Evolutionary conservation across 148 eudicot genomes (phyloP), one percentile per base, ranked within the genome.

Genomic region (Amaranthus palmeri): DNA sequence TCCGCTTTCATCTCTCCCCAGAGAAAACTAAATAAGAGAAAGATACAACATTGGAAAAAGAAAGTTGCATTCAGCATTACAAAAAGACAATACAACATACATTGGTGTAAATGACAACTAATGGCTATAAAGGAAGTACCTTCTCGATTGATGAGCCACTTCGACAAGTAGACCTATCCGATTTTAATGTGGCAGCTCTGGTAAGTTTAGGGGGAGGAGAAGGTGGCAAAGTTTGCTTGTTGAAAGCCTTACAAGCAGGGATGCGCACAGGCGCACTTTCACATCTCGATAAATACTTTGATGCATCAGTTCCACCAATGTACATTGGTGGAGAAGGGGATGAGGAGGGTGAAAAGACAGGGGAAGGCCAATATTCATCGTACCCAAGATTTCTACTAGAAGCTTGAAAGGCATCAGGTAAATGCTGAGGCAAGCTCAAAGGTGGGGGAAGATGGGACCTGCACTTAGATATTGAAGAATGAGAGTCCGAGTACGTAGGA

Each of bases 211-310:
- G 55, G 42, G 96, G 88, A 78, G 90, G 83, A 53, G 93, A 86
- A 80, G 88, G 90, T 48, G 80, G 91, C 70, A 85, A 42, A 77
- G 12, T 15, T 48, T 82, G 90, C 76, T 76, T 82, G 73, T 77
- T 81, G 61, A 76, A 77, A 68, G 81, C 86, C 77, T 76, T 87
- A 58, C 79, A 82, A 25, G 78, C 72, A 78, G 95, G 91, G 69
- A 88, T 85, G 63, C 86, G 81, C 44, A 87, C 85, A 9, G 98
- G 96, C 61, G 88, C 93, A 81, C 96, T 87, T 81, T 89, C 98
- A 81, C 83, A 88, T 54, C 92, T 87, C 68, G 82, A 73, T 75
- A 86, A 85, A 67, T 75, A 79, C 75, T 81, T 87, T 14, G 80
- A 65, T 43, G 84, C 65, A 70, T 76, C 75, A 79, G 76, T 67